Percentiles rank a stretch among this genome's conserved stretches.
phyloP scores from a whole-genome alignment of 1,139 yeast species.

The Yamadazyma atlantica region DNA sequence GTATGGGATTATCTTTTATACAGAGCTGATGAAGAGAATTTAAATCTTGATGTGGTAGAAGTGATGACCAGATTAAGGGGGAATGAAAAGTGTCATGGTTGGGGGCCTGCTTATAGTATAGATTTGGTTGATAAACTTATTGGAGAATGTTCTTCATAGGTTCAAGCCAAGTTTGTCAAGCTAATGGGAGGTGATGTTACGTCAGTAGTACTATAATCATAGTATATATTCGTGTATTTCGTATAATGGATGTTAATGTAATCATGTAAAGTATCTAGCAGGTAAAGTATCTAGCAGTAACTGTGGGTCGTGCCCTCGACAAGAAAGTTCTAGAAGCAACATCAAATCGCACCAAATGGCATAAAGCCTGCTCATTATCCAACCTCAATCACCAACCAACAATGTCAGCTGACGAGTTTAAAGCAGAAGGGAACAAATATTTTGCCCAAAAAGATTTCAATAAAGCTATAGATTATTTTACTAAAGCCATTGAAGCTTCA shows the following conservation, averaged over 20 bases:
- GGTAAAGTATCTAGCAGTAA: not conserved
- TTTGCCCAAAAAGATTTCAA: slow-evolving; percentile 83
- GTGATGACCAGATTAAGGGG: slow-evolving; percentile 65
- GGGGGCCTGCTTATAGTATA: slow-evolving; percentile 76
- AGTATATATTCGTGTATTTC: too few species aligned
- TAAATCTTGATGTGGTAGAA: slow-evolving; percentile 51
- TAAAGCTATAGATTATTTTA: slow-evolving; percentile 76
- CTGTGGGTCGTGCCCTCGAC: slow-evolving; percentile 1
- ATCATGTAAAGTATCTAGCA: too few species aligned
- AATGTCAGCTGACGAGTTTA: slow-evolving; percentile 68
- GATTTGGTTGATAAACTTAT: slow-evolving; percentile 43
- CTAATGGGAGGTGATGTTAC: too few species aligned
- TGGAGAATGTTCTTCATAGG: slow-evolving; percentile 12
- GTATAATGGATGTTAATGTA: too few species aligned
- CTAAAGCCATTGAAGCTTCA: slow-evolving; percentile 87
- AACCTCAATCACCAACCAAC: slow-evolving; percentile 1
- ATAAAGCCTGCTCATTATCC: not conserved
- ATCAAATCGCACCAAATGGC: too few species aligned
- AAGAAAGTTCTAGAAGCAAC: slow-evolving; percentile 13
- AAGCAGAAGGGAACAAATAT: slow-evolving; percentile 87
- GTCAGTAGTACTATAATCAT: too few species aligned
- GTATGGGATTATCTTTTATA: slow-evolving; percentile 75
- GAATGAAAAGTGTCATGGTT: slow-evolving; percentile 73
- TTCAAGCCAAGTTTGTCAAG: too few species aligned
- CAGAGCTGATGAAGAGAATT: slow-evolving; percentile 41